Conservation (phyloP, 1,139 yeast genomes). For the Scheffersomyces lignicola region DNA sequence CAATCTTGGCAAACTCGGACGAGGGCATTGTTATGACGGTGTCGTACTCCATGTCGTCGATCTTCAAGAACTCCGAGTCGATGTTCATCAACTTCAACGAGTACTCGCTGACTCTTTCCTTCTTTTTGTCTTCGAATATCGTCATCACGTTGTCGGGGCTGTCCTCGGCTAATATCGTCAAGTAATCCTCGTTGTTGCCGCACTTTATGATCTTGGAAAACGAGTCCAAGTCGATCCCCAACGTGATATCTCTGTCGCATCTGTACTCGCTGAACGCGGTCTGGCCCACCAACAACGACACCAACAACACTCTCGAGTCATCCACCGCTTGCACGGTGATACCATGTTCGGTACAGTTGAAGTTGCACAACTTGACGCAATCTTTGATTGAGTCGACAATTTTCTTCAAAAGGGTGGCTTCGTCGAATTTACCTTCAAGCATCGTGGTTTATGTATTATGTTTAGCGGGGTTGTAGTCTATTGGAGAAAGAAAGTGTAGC, state of each 20-base stretch:
- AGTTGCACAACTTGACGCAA: conserved; percentile 90
- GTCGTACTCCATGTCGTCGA: conserved; percentile 92
- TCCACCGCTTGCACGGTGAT: conserved; percentile 97
- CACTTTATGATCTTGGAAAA: conserved; percentile 85
- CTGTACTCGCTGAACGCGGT: conserved; percentile 93
- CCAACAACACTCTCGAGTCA: conserved; percentile 92
- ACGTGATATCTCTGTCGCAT: conserved; percentile 91
- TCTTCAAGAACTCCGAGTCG: conserved; percentile 90
- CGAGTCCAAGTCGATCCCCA: conserved; percentile 88
- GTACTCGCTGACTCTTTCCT: conserved; percentile 91
- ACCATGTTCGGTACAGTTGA: conserved; percentile 94
- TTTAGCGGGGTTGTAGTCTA: not conserved
- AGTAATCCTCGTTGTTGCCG: conserved; percentile 86
- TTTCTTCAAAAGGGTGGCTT: conserved; percentile 89
- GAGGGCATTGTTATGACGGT: conserved; percentile 88
- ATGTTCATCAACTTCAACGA: conserved; percentile 92
- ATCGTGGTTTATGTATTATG: too few species aligned
- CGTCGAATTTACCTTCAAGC: conserved; percentile 97
- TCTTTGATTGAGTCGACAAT: conserved; percentile 92
- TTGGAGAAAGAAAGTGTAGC: not conserved
- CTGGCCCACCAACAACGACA: conserved; percentile 81
- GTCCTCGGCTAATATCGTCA: conserved; percentile 91
- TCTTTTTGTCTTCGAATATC: conserved; percentile 86
- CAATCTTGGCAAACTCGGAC: conserved; percentile 81
- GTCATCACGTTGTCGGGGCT: conserved; percentile 79